A percentile compares a stretch with the other conserved stretches of the same genome.
Evolutionary conservation across 306 rosid genomes (phyloP).

Genomic region (Gastrolobium villosum): DNA sequence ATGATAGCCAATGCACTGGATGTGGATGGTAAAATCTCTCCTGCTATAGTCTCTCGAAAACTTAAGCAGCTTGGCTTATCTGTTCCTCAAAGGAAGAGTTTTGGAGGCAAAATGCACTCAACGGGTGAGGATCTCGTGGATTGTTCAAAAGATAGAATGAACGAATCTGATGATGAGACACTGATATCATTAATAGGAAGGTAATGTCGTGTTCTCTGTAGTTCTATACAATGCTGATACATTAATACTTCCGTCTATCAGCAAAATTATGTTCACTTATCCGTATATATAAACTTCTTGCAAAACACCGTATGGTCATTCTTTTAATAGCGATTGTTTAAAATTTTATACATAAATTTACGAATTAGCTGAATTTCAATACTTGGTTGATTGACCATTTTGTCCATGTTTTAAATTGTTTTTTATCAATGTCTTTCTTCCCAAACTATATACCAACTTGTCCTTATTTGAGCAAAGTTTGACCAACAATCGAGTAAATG

Average conservation of each 20-base stretch:
- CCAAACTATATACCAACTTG: no score
- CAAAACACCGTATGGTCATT: neutral
- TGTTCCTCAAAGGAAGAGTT: slow-evolving; percentile 63
- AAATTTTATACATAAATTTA: slow-evolving; percentile 29
- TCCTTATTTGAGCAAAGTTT: no score
- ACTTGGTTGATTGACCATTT: neutral
- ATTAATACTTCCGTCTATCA: slow-evolving; percentile 7
- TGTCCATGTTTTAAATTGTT: no score
- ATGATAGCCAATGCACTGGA: slow-evolving; percentile 92
- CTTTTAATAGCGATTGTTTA: neutral
- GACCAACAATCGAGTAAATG: no score
- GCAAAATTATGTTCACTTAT: slow-evolving; percentile 12
- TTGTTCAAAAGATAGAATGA: slow-evolving; percentile 44
- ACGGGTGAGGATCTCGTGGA: slow-evolving; percentile 58
- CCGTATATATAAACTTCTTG: slow-evolving; percentile 10
- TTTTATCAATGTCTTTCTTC: no score
- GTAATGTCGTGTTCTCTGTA: slow-evolving; percentile 51
- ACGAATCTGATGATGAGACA: slow-evolving; percentile 78
- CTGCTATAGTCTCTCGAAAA: slow-evolving; percentile 81
- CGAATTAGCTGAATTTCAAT: slow-evolving; percentile 22
- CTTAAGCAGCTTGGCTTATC: slow-evolving; percentile 89
- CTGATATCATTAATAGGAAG: slow-evolving; percentile 70
- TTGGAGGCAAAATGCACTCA: slow-evolving; percentile 43
- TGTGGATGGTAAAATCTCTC: slow-evolving; percentile 66
- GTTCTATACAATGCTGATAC: neutral